Evolutionary conservation across 495 filamentous ascomycete genomes (phyloP), one percentile per base, ranked within the genome.

Genomic region (Hypoxylon cercidicola): DNA sequence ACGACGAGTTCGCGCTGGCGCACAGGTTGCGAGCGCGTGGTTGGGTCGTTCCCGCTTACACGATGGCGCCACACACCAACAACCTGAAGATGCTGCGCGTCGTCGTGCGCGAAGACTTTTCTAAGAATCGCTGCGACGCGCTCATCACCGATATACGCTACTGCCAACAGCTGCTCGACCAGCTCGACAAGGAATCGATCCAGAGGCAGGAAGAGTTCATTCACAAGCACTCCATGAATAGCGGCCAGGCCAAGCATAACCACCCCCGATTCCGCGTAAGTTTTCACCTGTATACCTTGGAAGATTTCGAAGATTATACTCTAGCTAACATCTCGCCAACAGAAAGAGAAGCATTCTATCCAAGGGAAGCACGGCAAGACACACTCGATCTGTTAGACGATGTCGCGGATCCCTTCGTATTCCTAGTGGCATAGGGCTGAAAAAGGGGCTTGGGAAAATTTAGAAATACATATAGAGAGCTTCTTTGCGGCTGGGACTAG

Each of bases 41-140:
- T 39, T 97, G 93, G 93, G 87, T 96, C 25, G 89, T 97, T 0
- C 93, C 93, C 0, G 93, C 93, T 0, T 97, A 97, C 75, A 97
- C 92, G 25, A 96, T 97, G 93, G 93, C 93, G 11, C 93, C 93
- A 12, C 80, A 95, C 66, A 89, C 88, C 46, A 78, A 90, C 46
- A 78, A 84, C 60, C 77, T 96, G 61, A 91, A 94, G 84, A 83
- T 97, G 81, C 89, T 97, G 82, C 87, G 93, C 25, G 84, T 97
- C 10, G 93, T 97, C 2, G 88, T 97, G 16, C 85, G 93, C 43
- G 93, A 96, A 77, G 93, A 96, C 75, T 97, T 97, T 71, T 88
- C 84, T 40, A 86, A 88, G 74, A 84, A 81, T 62, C 84, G 92
- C 37, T 93, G 90, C 70, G 90, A 96, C 70, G 76, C 80, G 1